Base-by-base conservation (phyloP, 306 rosid species). In the Prunus mume region DNA sequence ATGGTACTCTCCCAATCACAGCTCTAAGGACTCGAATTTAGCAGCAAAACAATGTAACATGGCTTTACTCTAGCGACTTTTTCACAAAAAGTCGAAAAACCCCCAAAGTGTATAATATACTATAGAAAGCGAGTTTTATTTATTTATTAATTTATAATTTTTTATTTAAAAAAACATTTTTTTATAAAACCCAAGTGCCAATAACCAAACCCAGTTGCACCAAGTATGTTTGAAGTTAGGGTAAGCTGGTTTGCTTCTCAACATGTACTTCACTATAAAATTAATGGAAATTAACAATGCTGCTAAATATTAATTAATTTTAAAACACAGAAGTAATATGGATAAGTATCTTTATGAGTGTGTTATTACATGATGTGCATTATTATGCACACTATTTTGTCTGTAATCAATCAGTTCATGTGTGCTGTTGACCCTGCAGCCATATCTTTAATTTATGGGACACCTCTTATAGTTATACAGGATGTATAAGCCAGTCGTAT, bases 351-450 rank as follows among this genome's bases (percentile, higher is more conserved):
- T 56, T 22, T 22, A 55, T 72, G 55, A 32, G 41, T 6, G 51
- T 47, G 51, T 12, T 47, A 38, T 38, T 38, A 6, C 43, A 38
- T 38, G 58, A 52, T 63, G 19, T 30, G 58, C 58, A 56, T 56
- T 65, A 65, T 73, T 24, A 58, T 18, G 78, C 47, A 27, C 58
- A 61, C 60, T 46, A 74, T 19, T n/a, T 38, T 19, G 30, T 61
- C 68, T 61, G 14, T 60, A 19, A 73, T 27, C 69, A 27, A 61
- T 62, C 77, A 73, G 55, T 72, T 41, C 71, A 43, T 74, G 69
- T 61, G 69, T 46, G 52, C 28, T 27, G 78, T 74, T 74, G 69
- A 46, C 78, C 68, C 22, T 64, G 56, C 60, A 61, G 57, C 46
- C 19, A 24, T 43, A 57, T 72, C 24, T 70, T 54, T 32, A 71